Conservation (phyloP, 176 grass and related monocot species). For the Carex cristatella region DNA sequence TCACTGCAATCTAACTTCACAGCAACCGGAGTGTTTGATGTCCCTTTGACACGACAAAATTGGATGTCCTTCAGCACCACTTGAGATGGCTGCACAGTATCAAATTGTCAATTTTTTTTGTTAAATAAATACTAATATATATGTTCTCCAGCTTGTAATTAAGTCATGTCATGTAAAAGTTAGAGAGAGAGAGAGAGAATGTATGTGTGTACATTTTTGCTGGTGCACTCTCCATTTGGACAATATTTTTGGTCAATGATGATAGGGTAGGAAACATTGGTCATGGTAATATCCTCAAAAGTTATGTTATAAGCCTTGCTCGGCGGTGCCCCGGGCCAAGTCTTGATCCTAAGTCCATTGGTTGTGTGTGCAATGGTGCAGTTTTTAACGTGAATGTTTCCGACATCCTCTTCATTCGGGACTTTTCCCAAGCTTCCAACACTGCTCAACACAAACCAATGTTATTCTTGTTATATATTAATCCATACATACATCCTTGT, state of each 20-base stretch:
- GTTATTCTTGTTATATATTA: no score
- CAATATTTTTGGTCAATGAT: constrained; percentile 43
- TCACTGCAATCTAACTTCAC: constrained; percentile 29
- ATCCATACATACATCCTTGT: no score
- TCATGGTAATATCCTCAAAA: constrained; percentile 29
- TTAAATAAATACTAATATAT: neutral
- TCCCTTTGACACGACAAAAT: constrained; percentile 26
- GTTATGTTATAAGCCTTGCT: constrained; percentile 25
- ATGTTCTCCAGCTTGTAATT: neutral
- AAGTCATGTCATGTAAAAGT: neutral
- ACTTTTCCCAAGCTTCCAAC: constrained; percentile 39
- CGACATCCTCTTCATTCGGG: constrained; percentile 20
- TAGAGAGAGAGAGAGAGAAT: neutral
- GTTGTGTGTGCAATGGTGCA: constrained; percentile 20
- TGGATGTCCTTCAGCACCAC: constrained; percentile 25
- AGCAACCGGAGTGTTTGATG: constrained; percentile 9
- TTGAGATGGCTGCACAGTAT: constrained; percentile 29
- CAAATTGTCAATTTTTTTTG: neutral
- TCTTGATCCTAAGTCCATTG: constrained; percentile 40
- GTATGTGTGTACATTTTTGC: neutral
- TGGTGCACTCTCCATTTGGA: constrained; percentile 9
- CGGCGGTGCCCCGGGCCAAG: constrained; percentile 35
- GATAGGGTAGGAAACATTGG: constrained; percentile 31
- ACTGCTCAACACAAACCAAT: constrained; percentile 5
- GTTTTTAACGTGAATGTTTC: constrained; percentile 25